Evolutionary conservation across 2,329 filamentous ascomycete genomes (phyloP).

Genomic region (Aureobasidium mangrovei): DNA sequence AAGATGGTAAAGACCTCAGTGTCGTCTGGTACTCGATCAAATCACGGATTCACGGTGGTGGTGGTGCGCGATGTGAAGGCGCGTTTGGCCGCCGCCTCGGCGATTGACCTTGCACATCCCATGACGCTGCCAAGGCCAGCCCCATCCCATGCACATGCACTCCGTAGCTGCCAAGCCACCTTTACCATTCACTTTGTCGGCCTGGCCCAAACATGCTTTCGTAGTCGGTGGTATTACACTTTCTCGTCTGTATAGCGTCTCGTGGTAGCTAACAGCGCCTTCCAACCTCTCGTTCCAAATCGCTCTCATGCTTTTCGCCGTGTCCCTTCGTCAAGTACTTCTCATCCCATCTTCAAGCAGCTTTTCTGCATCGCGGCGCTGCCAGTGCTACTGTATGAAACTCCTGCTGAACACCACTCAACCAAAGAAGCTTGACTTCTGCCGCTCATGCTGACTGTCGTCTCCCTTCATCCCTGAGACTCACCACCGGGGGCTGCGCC

Average conservation of each 20-base stretch:
- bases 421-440: not conserved
- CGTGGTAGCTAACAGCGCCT: slow-evolving; percentile 5
- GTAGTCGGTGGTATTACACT: slow-evolving; percentile 5
- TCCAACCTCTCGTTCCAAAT: slow-evolving; percentile 7
- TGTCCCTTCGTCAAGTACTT: slow-evolving; percentile 3
- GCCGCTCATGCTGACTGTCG: slow-evolving; percentile 1
- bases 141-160: not conserved
- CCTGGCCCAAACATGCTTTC: too few species aligned
- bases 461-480: slow-evolving; percentile 8
- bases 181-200: too few species aligned
- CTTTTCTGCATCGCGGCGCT: not conserved
- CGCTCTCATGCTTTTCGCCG: slow-evolving; percentile 2
- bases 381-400: not conserved
- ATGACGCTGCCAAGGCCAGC: slow-evolving; percentile 11
- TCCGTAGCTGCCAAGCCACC: not conserved
- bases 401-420: slow-evolving; percentile 1
- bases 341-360: not conserved
- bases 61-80: too few species aligned
- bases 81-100: not conserved
- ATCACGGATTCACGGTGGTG: too few species aligned
- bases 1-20: too few species aligned
- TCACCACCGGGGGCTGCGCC: slow-evolving; percentile 9
- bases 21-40: too few species aligned
- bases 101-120: not conserved
- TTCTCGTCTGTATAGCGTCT: slow-evolving; percentile 8